phyloP scores from a whole-genome alignment of 176 grass and related monocot species.

The Aegilops tauschii region DNA sequence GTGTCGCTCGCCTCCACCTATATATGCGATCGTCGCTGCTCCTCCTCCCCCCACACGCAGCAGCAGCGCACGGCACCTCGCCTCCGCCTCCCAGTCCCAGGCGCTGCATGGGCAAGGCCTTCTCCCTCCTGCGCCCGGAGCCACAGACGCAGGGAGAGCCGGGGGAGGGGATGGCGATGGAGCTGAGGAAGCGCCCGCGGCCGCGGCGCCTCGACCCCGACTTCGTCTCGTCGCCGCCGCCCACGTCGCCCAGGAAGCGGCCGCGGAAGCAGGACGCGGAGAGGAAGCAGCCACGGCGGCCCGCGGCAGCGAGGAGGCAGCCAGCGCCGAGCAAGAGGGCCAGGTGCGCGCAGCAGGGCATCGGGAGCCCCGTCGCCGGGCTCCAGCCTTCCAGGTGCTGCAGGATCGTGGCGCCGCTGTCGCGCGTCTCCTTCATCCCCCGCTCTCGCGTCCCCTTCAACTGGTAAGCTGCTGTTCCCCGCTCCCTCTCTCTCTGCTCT shows the following conservation, averaged over 20 bases:
- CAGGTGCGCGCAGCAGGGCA: not conserved
- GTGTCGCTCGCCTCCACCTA: conserved; percentile 30
- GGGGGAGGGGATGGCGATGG: conserved; percentile 26
- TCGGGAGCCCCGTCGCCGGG: conserved; percentile 32
- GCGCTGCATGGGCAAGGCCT: conserved; percentile 48
- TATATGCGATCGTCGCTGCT: conserved; percentile 10
- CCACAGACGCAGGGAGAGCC: conserved; percentile 4
- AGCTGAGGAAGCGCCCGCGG: conserved; percentile 47
- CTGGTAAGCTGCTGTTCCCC: conserved; percentile 37
- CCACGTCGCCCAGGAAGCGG: conserved; percentile 28
- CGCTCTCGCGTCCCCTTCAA: conserved; percentile 54
- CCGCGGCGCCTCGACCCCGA: conserved; percentile 32
- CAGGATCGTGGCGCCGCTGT: not conserved
- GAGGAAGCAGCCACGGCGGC: not conserved
- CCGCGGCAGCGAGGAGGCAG: not conserved
- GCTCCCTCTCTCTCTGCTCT: not conserved
- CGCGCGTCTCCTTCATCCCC: conserved; percentile 32
- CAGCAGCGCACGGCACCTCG: conserved; percentile 21
- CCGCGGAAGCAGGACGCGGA: conserved; percentile 7
- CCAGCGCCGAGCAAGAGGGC: conserved; percentile 22
- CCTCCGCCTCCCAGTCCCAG: conserved; percentile 26
- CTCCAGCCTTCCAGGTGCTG: conserved; percentile 29
- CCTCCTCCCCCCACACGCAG: not conserved
- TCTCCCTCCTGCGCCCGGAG: conserved; percentile 43
- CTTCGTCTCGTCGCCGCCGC: conserved; percentile 42